Conservation (phyloP, 2,329 filamentous ascomycete species). For the Westerdykella ornata region DNA sequence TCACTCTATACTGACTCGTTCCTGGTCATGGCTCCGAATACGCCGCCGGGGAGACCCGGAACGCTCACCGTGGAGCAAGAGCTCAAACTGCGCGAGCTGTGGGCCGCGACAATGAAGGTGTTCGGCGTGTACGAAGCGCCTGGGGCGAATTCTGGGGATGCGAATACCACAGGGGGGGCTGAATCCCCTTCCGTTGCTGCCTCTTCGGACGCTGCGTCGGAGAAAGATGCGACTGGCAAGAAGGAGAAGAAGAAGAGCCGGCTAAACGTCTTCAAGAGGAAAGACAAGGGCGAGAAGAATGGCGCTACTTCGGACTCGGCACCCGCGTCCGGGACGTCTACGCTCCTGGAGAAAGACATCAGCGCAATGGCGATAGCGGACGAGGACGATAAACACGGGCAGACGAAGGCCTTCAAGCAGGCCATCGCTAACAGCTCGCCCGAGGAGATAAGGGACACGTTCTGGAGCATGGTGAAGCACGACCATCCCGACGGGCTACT, state of each 20-base stretch:
- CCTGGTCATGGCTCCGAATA: constrained; percentile 37
- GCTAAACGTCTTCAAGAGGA: constrained; percentile 57
- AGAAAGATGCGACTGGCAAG: constrained; percentile 27
- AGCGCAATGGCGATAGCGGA: constrained; percentile 29
- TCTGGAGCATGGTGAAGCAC: constrained; percentile 93
- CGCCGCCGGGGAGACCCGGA: constrained; percentile 66
- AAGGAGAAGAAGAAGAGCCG: constrained; percentile 70
- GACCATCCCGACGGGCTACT: constrained; percentile 83
- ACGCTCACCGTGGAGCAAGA: constrained; percentile 88
- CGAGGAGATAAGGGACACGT: constrained; percentile 68
- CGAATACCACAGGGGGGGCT: constrained; percentile 2
- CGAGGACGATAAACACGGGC: constrained; percentile 83
- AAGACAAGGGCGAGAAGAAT: constrained; percentile 51
- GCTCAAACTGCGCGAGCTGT: constrained; percentile 79
- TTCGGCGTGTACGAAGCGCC: constrained; percentile 53
- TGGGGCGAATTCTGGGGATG: constrained; percentile 27
- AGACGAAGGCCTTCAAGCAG: constrained; percentile 77
- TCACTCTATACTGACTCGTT: constrained; percentile 24
- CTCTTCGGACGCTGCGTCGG: constrained; percentile 9
- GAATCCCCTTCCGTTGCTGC: background rate
- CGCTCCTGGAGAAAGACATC: constrained; percentile 21
- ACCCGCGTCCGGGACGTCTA: constrained; percentile 17
- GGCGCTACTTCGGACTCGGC: constrained; percentile 33
- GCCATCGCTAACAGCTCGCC: constrained; percentile 70
- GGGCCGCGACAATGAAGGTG: constrained; percentile 68